These are phyloP conservation scores for Halophytophthora batemanensis DNA, from an alignment of 352 stramenopile genomes.

Conservation along the genomic window DNA sequence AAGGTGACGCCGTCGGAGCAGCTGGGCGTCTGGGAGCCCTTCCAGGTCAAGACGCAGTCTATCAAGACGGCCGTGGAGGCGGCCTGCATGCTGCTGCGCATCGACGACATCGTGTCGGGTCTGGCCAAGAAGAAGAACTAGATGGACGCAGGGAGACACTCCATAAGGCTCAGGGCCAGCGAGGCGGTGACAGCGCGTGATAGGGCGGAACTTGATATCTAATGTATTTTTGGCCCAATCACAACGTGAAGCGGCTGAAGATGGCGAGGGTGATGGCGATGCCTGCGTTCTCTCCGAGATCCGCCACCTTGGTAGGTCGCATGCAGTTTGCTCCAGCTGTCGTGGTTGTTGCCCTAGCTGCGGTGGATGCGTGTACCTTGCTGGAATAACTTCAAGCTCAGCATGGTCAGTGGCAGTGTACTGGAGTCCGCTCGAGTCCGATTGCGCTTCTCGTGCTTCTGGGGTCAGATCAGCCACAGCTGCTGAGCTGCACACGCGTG, in stretches of 20 bases:
- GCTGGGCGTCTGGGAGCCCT: conserved; percentile 99
- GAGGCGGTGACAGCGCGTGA: conserved; percentile 4
- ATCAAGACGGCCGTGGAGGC: conserved; percentile 99
- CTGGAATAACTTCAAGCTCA: too few relatives aligned
- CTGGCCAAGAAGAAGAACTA: conserved; percentile 95
- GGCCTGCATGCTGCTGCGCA: conserved; percentile 96
- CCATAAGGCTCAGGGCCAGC: not conserved
- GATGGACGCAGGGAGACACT: not conserved
- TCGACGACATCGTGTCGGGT: conserved; percentile 99
- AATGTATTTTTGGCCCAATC: conserved; percentile 69
- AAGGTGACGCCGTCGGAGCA: conserved; percentile 94
- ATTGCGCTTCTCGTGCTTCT: too few relatives aligned
- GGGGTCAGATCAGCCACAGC: too few relatives aligned
- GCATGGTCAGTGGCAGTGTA: too few relatives aligned
- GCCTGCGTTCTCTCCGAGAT: too few relatives aligned
- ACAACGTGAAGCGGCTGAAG: conserved; percentile 26
- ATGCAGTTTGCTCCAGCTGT: too few relatives aligned
- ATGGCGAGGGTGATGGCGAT: conserved; percentile 7
- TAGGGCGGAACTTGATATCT: conserved; percentile 27
- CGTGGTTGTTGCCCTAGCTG: too few relatives aligned
- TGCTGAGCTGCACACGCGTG: too few relatives aligned
- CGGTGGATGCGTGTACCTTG: too few relatives aligned
- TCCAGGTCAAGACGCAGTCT: conserved; percentile 99
- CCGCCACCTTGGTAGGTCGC: too few relatives aligned
- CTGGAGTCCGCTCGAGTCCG: too few relatives aligned